Evolutionary conservation across 768 basidiomycete species (phyloP), one percentile per base, ranked within the genome.

Genomic region (Leccinum longicurvipes): DNA sequence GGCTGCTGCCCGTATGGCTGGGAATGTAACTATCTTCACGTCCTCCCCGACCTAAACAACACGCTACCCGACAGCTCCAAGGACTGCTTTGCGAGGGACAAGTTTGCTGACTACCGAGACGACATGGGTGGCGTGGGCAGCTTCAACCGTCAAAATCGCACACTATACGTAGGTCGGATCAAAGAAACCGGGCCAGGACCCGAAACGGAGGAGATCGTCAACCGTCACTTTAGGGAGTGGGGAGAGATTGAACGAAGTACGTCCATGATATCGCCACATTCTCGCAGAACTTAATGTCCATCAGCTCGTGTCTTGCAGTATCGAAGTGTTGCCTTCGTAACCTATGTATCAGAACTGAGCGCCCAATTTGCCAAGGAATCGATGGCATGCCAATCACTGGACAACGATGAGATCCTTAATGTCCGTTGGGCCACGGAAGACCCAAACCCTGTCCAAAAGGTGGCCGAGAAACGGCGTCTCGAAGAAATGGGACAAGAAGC

Each of bases 41-140:
- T 82, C 41, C 82, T 99, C 19, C 97, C 96, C 0, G 84, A 89
- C 56, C 79, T 83, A 0, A 70, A 74, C 34, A 79, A 81, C 53
- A 76, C 81, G 10, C 75, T 96, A 11, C 91, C 95, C 1, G 96
- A 98, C 73, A 86, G 86, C 44, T 92, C 94, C 7, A 91, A 96
- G 70, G 97, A 99, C 72, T 96, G 93, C 69, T 99, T 99, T 68
- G 93, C 92, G 0, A 79, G 97, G 46, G 94, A 97, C 76, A 98
- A 98, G 74, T 97, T 98, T 71, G 77, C 94, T 0, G 94, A 97
- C 72, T 99, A 99, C 73, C 79, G 96, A 57, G 97, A 99, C 69
- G 97, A 99, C 70, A 98, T 99, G 97, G 97, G 97, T 63, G 97
- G 97, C 74, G 96, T 98, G 28, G 97, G 97, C 12, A 93, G 91